Percentiles rank a stretch among this genome's conserved stretches.
Evolutionary conservation across 345 rosid species (phyloP).

Genomic region (Arabis alpina): DNA sequence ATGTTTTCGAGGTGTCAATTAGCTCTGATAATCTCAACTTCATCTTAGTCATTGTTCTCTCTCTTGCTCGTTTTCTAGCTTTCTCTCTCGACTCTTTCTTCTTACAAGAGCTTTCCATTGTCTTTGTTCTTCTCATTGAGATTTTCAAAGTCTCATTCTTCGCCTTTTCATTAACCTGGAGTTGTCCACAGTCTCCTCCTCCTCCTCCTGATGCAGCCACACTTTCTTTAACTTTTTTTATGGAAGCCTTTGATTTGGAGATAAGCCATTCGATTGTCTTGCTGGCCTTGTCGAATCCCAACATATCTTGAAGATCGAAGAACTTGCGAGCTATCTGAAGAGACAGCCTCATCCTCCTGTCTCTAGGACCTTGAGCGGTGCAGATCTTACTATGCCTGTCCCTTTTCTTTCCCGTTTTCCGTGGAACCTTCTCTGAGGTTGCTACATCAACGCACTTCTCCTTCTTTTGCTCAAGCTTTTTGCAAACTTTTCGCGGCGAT

Average conservation of each 20-base stretch:
- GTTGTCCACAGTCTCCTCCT: slow-evolving; percentile 18
- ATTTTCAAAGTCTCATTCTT: slow-evolving; percentile 28
- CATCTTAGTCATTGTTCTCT: slow-evolving; percentile 63
- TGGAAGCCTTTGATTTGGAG: slow-evolving; percentile 69
- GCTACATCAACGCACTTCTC: slow-evolving; percentile 30
- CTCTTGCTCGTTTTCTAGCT: slow-evolving; percentile 75
- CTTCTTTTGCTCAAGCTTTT: slow-evolving; percentile 24
- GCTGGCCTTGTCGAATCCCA: slow-evolving; percentile 82
- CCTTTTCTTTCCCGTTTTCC: slow-evolving; percentile 54
- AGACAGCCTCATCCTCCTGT: slow-evolving; percentile 75
- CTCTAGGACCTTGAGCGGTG: slow-evolving; percentile 75
- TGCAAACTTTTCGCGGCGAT: slow-evolving; percentile 18
- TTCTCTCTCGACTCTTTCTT: slow-evolving; percentile 56
- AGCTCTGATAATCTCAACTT: slow-evolving; percentile 45
- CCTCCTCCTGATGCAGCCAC: slow-evolving; percentile 29
- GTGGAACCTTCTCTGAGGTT: slow-evolving; percentile 30
- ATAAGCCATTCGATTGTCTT: slow-evolving; percentile 82
- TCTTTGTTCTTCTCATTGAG: slow-evolving; percentile 35
- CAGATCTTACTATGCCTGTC: slow-evolving; percentile 86
- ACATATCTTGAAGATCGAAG: slow-evolving; percentile 78
- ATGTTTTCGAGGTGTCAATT: slow-evolving; percentile 25
- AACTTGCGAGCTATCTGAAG: slow-evolving; percentile 69
- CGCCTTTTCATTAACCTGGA: slow-evolving; percentile 15
- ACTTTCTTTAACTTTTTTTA: slow-evolving; percentile 59
- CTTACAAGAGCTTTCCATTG: slow-evolving; percentile 25